These are phyloP conservation scores for Globomyces sp. DNA, from an alignment of 371 early-diverging fungal genomes.

Conservation along the genomic window DNA sequence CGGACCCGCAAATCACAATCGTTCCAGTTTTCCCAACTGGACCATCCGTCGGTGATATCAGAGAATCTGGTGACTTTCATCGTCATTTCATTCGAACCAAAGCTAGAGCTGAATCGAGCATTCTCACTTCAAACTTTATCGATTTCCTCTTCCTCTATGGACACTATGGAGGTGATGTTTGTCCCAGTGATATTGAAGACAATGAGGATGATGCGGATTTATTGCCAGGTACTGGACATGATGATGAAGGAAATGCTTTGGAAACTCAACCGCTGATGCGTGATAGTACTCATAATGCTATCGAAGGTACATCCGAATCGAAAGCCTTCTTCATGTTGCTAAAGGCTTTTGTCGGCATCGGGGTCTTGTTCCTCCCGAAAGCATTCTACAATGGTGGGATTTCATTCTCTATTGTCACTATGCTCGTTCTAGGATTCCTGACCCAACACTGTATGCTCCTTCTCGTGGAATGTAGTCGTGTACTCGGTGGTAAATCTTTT, in stretches of 20 bases:
- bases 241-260: conserved; percentile 12
- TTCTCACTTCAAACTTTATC: conserved; percentile 82
- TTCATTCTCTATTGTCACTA: conserved; percentile 47
- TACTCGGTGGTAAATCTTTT: conserved; percentile 67
- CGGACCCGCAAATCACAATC: conserved; percentile 49
- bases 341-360: conserved; percentile 87
- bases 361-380: conserved; percentile 82
- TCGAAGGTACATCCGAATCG: conserved; percentile 69
- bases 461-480: conserved; percentile 42
- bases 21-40: conserved; percentile 68
- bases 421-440: conserved; percentile 51
- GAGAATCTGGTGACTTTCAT: conserved; percentile 84
- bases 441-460: conserved; percentile 66
- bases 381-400: conserved; percentile 66
- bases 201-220: conserved; percentile 46
- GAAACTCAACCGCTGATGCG: conserved; percentile 61
- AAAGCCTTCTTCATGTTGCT: conserved; percentile 81
- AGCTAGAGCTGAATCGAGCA: conserved; percentile 59
- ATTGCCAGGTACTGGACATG: conserved; percentile 5
- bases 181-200: conserved; percentile 76
- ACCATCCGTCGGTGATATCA: conserved; percentile 29
- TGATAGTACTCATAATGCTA: conserved; percentile 19
- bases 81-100: conserved; percentile 75
- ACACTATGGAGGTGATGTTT: conserved; percentile 92
- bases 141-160: conserved; percentile 93